Conservation (phyloP, 768 basidiomycete species). For the Kwoniella botswanensis region DNA sequence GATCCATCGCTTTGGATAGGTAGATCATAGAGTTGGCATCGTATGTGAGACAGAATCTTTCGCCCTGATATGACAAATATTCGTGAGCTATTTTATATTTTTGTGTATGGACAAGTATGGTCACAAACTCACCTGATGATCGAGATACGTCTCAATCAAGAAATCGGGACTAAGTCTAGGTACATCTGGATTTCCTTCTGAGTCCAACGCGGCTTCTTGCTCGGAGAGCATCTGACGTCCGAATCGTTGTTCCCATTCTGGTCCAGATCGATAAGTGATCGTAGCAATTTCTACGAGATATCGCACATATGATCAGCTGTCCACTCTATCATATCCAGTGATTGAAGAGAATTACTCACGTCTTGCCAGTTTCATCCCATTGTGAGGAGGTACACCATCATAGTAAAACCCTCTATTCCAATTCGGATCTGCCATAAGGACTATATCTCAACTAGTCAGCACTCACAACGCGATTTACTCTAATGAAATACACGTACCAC, state of each 20-base stretch:
- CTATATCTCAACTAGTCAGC: conserved; percentile 60
- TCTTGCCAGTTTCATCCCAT: conserved; percentile 96
- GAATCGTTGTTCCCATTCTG: conserved; percentile 99
- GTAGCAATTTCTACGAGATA: conserved; percentile 84
- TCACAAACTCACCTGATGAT: conserved; percentile 69
- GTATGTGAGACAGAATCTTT: conserved; percentile 97
- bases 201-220: conserved; percentile 35
- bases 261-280: conserved; percentile 97
- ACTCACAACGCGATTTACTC: background rate
- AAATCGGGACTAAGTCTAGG: conserved; percentile 96
- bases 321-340: no score
- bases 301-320: background rate
- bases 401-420: conserved; percentile 99
- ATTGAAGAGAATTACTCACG: conserved; percentile 64
- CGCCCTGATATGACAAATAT: conserved; percentile 65
- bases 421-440: conserved; percentile 98
- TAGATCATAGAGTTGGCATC: conserved; percentile 99
- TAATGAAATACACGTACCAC: conserved; percentile 67
- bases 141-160: conserved; percentile 96
- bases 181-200: conserved; percentile 45
- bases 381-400: conserved; percentile 90
- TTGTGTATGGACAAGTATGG: background rate
- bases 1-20: conserved; percentile 98
- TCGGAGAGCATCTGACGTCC: conserved; percentile 65
- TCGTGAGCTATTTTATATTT: background rate